Evolutionary conservation across 2,329 filamentous ascomycete species (phyloP), one percentile per base, ranked within the genome.

Genomic region (Alternaria brassicae): DNA sequence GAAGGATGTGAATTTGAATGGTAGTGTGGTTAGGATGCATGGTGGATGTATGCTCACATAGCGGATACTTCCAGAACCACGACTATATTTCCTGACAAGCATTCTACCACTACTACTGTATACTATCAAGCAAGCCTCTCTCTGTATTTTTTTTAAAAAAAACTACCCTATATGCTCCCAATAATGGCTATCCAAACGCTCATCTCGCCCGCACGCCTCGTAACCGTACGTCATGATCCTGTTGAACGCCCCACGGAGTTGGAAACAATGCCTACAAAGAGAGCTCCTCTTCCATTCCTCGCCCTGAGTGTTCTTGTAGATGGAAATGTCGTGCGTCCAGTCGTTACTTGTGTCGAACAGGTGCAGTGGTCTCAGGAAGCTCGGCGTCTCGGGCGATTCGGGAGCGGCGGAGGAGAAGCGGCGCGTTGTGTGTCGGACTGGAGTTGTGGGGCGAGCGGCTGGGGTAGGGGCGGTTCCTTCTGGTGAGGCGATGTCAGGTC

Each of bases 241-340:
- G 32, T 66, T 60, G 57, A 74, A 75, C 19, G 48, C 53, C 17
- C 73, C 73, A 12, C 69, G 63, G 8, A 36, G 58, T 10, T 69
- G 66, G 41, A 73, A 77, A 28, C 74, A 77, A 42, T 69, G 49
- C 9, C 69, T 50, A 52, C 74, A 77, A 0, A 77, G 56, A 1
- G 68, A 54, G 37, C 65, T 64, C 1, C 66, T 56, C 36, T 54
- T 63, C 50, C 60, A 68, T 1, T 69, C 63, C 9, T 72, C 64
- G 9, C 72, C 69, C 13, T 75, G 72, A 2, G 48, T 30, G 23
- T 70, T 65, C 34, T 62, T 68, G 59, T 65, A 75, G 25, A 76
- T 72, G 2, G 70, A 71, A 2, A 69, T 58, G 4, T 67, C 69
- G 1, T 58, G 56, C 25, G 36, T 13, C 30, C 30, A 42, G 2